Percentiles rank a stretch among this genome's conserved stretches.
Evolutionary conservation across 2,329 filamentous ascomycete genomes (phyloP).

Genomic region (Fusarium gaditjirri): DNA sequence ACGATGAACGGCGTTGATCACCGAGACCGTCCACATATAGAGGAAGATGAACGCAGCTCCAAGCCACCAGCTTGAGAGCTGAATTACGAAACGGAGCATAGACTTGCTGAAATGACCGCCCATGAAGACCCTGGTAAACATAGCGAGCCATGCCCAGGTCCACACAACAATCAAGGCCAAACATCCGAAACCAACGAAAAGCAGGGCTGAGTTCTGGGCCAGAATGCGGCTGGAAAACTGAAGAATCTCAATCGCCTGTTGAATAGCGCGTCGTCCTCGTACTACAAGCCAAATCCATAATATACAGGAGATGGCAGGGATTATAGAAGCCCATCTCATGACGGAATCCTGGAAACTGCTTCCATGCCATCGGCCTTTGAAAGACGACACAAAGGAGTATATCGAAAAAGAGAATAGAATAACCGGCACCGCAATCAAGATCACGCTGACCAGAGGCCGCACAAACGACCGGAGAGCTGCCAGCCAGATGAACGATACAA

Average conservation of each 20-base stretch:
- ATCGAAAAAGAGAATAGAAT: constrained; percentile 90
- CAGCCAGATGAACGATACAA: constrained; percentile 91
- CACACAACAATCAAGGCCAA: constrained; percentile 81
- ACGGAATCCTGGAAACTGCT: constrained; percentile 82
- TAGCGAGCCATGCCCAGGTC: constrained; percentile 96
- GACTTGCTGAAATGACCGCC: constrained; percentile 82
- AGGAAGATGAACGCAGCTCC: constrained; percentile 92
- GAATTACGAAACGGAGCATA: constrained; percentile 78
- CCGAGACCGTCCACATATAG: constrained; percentile 93
- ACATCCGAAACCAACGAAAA: constrained; percentile 83
- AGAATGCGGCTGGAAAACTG: constrained; percentile 93
- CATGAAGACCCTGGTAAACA: constrained; percentile 96
- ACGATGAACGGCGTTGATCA: constrained; percentile 89
- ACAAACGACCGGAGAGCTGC: constrained; percentile 89
- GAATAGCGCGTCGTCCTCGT: constrained; percentile 81
- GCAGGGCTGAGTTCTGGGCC: constrained; percentile 82
- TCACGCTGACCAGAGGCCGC: constrained; percentile 80
- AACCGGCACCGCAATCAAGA: constrained; percentile 85
- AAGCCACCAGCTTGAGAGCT: constrained; percentile 92
- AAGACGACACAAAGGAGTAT: constrained; percentile 91
- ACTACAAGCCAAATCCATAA: constrained; percentile 87
- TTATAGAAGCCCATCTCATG: constrained; percentile 87
- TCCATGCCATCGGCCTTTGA: constrained; percentile 80
- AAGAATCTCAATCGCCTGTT: constrained; percentile 86
- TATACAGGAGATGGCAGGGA: constrained; percentile 78